phyloP scores from a whole-genome alignment of 176 grass and related monocot genomes.

The Oryza officinalis region DNA sequence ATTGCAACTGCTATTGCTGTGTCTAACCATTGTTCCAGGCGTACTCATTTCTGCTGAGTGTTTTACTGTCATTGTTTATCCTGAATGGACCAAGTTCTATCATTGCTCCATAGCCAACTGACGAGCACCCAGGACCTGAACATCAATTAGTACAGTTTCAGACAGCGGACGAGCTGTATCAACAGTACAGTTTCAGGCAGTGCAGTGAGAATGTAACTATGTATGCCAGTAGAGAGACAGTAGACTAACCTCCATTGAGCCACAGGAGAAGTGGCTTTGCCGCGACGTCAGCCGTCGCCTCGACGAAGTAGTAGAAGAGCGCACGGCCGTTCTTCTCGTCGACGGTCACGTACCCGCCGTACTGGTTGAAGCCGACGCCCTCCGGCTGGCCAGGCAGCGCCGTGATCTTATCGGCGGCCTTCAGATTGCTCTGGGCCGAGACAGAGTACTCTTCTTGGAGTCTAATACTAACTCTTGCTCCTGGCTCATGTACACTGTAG shows the following conservation, averaged over 20 bases:
- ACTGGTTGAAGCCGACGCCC: slow-evolving; percentile 37
- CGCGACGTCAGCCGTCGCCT: neutral
- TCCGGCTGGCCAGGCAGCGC: slow-evolving; percentile 38
- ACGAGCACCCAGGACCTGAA: slow-evolving; percentile 56
- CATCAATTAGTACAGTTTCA: neutral
- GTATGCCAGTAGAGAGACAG: neutral
- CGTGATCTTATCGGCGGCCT: slow-evolving; percentile 29
- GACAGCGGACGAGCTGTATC: neutral
- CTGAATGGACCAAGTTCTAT: slow-evolving; percentile 44
- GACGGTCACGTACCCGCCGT: slow-evolving; percentile 51
- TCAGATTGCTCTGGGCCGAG: slow-evolving; percentile 17
- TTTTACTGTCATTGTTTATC: slow-evolving; percentile 40
- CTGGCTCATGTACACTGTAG: neutral
- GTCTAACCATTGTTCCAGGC: slow-evolving; percentile 49
- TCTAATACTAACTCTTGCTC: neutral
- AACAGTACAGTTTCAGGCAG: neutral
- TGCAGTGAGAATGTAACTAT: neutral
- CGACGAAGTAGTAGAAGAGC: slow-evolving; percentile 60
- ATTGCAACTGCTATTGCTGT: neutral
- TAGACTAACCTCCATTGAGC: slow-evolving; percentile 56
- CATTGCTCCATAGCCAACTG: slow-evolving; percentile 48
- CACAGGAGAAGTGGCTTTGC: slow-evolving; percentile 45
- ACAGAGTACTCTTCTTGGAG: neutral
- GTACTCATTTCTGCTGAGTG: slow-evolving; percentile 32
- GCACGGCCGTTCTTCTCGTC: slow-evolving; percentile 31